Conservation (phyloP, 768 basidiomycete species). For the Termitomyces eurrhizus region DNA sequence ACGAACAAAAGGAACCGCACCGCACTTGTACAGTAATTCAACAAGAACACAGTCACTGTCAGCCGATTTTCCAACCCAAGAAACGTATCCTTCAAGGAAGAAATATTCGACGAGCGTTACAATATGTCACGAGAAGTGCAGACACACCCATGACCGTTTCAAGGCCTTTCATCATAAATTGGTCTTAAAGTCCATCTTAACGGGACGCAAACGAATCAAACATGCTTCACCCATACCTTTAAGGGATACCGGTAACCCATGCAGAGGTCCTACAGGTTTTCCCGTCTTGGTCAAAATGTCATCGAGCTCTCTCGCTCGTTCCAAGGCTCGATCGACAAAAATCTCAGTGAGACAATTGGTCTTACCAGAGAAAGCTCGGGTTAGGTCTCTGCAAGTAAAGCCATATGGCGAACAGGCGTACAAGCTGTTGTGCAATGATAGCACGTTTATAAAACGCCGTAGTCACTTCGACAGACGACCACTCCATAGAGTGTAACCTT, state of each 20-base stretch:
- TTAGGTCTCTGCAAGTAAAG: background rate
- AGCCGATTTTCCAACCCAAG: conserved; percentile 46
- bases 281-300: conserved; percentile 41
- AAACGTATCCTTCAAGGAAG: conserved; percentile 40
- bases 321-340: conserved; percentile 48
- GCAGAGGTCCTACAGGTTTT: conserved; percentile 44
- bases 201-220: background rate
- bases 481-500: conserved; percentile 42
- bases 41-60: conserved; percentile 48
- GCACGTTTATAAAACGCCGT: conserved; percentile 65
- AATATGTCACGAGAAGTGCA: background rate
- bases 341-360: conserved; percentile 58
- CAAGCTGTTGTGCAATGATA: conserved; percentile 63
- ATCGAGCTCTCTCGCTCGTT: conserved; percentile 48
- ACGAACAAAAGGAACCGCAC: conserved; percentile 56
- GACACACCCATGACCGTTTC: conserved; percentile 39
- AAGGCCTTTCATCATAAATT: conserved; percentile 56
- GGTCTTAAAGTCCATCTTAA: conserved; percentile 29
- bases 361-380: conserved; percentile 11
- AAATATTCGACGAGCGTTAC: background rate
- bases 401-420: conserved; percentile 22
- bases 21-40: conserved; percentile 47
- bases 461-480: conserved; percentile 56
- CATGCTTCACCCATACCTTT: conserved; percentile 23
- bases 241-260: conserved; percentile 44